Conservation (phyloP, 805 yeast genomes). For the Schwanniomyces vanrijiae region DNA sequence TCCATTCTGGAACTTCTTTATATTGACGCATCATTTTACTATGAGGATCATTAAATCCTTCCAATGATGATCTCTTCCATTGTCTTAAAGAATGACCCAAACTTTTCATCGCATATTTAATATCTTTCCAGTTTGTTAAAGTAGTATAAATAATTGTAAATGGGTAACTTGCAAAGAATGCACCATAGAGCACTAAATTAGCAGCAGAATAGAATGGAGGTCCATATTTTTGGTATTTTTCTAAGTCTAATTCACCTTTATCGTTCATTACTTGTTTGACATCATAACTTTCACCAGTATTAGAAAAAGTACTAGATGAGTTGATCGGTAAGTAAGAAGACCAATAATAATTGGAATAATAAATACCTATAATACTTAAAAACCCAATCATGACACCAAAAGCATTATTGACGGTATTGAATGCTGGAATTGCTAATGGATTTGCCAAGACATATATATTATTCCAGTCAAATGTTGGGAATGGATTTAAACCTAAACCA, state of each 20-base stretch:
- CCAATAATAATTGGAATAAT: slow-evolving; percentile 22
- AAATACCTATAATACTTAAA: slow-evolving; percentile 19
- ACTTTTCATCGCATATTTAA: slow-evolving; percentile 22
- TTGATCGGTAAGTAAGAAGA: slow-evolving; percentile 34
- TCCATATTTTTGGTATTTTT: slow-evolving; percentile 20
- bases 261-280: slow-evolving; percentile 42
- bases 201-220: slow-evolving; percentile 33
- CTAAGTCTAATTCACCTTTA: slow-evolving; percentile 26
- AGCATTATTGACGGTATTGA: slow-evolving; percentile 13
- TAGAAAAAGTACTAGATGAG: slow-evolving; percentile 45
- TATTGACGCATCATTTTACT: slow-evolving; percentile 32
- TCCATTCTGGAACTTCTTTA: slow-evolving; percentile 37
- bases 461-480: slow-evolving; percentile 56
- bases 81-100: slow-evolving; percentile 11
- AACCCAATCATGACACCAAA: slow-evolving; percentile 18
- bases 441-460: slow-evolving; percentile 42
- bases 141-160: slow-evolving; percentile 44
- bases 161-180: slow-evolving; percentile 27
- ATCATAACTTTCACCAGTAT: slow-evolving; percentile 45
- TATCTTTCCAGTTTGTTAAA: slow-evolving; percentile 1
- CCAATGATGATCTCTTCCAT: slow-evolving; percentile 21
- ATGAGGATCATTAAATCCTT: slow-evolving; percentile 33
- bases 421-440: slow-evolving; percentile 46
- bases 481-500: slow-evolving; percentile 56
- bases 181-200: slow-evolving; percentile 26